phyloP scores from a whole-genome alignment of 2,329 filamentous ascomycete genomes.

The Rutstroemia sp. region DNA sequence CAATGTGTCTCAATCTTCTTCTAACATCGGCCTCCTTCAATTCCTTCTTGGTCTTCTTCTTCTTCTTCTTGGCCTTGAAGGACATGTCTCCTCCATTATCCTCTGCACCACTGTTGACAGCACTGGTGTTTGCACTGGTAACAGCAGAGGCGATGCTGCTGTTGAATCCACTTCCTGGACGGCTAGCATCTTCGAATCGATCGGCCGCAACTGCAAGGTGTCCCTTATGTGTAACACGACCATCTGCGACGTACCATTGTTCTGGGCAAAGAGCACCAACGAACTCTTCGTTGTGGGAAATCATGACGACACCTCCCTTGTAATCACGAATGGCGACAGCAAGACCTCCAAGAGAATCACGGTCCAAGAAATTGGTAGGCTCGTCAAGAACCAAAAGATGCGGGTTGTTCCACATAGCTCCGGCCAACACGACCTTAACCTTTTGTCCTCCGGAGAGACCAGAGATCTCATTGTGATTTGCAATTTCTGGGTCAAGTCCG shows the following conservation, averaged over 20 bases:
- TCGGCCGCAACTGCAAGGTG: constrained; percentile 66
- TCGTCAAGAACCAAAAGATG: constrained; percentile 96
- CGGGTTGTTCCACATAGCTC: constrained; percentile 98
- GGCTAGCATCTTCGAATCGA: constrained; percentile 73
- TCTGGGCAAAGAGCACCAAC: constrained; percentile 92
- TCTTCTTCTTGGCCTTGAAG: constrained; percentile 89
- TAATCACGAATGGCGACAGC: constrained; percentile 98
- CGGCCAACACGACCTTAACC: constrained; percentile 96
- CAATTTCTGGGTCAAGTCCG: constrained; percentile 93
- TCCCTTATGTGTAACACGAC: constrained; percentile 78
- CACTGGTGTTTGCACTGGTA: constrained; percentile 49
- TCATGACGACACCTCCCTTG: constrained; percentile 98
- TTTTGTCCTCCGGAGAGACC: constrained; percentile 96
- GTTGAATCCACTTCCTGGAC: constrained; percentile 54
- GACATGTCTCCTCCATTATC: constrained; percentile 69
- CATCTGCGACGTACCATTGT: constrained; percentile 90
- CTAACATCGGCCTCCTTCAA: constrained; percentile 88
- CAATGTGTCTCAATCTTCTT: constrained; percentile 76
- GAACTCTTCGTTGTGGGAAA: constrained; percentile 99
- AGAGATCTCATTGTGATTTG: constrained; percentile 97
- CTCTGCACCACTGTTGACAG: constrained; percentile 76
- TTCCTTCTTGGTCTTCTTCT: constrained; percentile 97
- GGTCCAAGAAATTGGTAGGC: constrained; percentile 98
- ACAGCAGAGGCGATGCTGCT: constrained; percentile 50
- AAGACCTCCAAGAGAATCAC: constrained; percentile 91